Percentiles rank a stretch among this genome's conserved stretches.
phyloP scores from a whole-genome alignment of 2,329 filamentous ascomycete genomes.

The Biscogniauxia mediterranea region DNA sequence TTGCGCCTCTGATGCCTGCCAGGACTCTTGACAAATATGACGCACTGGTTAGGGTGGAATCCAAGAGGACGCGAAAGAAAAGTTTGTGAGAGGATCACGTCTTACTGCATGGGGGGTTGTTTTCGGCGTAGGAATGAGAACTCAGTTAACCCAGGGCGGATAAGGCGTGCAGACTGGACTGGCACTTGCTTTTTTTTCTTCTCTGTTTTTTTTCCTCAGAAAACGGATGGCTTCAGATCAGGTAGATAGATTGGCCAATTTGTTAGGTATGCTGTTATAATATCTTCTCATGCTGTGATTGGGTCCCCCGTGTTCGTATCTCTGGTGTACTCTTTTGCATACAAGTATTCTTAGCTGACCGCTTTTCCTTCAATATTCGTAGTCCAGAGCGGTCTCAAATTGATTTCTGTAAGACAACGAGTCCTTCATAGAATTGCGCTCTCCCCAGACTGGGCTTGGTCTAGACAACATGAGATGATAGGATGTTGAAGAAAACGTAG shows the following conservation, averaged over 20 bases:
- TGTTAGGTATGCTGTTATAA: slow-evolving; percentile 19
- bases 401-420: too few species aligned
- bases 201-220: slow-evolving; percentile 13
- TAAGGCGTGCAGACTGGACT: slow-evolving; percentile 5
- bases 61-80: slow-evolving; percentile 6
- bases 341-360: too few species aligned
- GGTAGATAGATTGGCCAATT: slow-evolving; percentile 33
- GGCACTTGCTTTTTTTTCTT: slow-evolving; percentile 21
- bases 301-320: neutral
- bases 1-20: slow-evolving; percentile 14
- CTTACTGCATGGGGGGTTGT: slow-evolving; percentile 11
- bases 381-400: too few species aligned
- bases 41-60: slow-evolving; percentile 12
- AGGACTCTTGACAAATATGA: slow-evolving; percentile 18
- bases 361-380: too few species aligned
- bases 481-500: too few species aligned
- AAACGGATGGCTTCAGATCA: slow-evolving; percentile 21
- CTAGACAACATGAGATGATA: too few species aligned
- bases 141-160: neutral
- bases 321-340: neutral
- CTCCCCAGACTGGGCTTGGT: too few species aligned
- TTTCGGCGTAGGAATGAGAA: slow-evolving; percentile 9
- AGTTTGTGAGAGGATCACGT: neutral
- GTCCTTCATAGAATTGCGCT: too few species aligned
- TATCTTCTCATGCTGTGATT: neutral